phyloP scores from a whole-genome alignment of 2,329 filamentous ascomycete genomes.

The Periglandula ipomoeae region DNA sequence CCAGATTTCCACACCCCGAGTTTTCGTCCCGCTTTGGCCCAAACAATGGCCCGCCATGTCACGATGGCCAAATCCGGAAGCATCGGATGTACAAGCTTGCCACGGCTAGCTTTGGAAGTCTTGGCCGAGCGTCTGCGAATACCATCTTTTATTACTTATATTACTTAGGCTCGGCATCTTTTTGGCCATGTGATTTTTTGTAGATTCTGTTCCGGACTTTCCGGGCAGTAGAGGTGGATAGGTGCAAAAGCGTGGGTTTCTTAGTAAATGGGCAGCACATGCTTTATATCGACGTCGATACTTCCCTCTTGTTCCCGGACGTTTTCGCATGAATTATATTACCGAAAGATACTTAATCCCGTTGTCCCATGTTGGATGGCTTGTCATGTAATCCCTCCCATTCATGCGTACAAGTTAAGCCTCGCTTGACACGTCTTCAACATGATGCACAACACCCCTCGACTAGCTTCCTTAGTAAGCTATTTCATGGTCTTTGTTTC shows the following conservation, averaged over 20 bases:
- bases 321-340: no score
- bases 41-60: no score
- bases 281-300: not conserved
- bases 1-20: not conserved
- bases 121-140: not conserved
- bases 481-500: constrained; percentile 14
- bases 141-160: no score
- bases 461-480: constrained; percentile 8
- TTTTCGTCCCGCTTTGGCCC: no score
- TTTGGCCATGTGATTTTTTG: not conserved
- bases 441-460: not conserved
- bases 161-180: not conserved
- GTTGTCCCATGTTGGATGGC: no score
- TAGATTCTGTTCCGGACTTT: not conserved
- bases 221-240: not conserved
- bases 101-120: not conserved
- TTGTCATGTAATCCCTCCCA: not conserved
- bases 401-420: not conserved
- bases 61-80: not conserved
- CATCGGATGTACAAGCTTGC: not conserved
- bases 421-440: not conserved
- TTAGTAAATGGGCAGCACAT: not conserved
- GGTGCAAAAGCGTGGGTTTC: not conserved
- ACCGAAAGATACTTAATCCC: no score
- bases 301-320: no score